Percentiles rank a stretch among this genome's conserved stretches.
These are phyloP conservation scores for Alternaria sp. DNA, from an alignment of 2,329 filamentous ascomycete genomes.

Conservation along the genomic window DNA sequence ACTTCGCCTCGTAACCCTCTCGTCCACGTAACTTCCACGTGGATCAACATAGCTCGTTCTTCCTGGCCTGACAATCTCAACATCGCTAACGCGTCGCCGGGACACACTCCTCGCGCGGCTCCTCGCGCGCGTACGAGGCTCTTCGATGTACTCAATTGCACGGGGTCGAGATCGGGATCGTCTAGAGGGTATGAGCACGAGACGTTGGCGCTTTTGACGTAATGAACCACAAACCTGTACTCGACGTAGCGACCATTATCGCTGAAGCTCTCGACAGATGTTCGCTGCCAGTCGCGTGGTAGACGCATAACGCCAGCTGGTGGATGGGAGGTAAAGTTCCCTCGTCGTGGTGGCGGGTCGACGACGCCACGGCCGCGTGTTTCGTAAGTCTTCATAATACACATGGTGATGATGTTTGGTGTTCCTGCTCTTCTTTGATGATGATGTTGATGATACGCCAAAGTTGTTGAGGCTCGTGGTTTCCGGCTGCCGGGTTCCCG, in stretches of 20 bases:
- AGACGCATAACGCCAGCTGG: constrained; percentile 45
- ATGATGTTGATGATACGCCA: background rate
- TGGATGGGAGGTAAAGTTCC: constrained; percentile 44
- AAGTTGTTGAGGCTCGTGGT: background rate
- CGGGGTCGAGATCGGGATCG: constrained; percentile 29
- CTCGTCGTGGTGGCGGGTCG: constrained; percentile 43
- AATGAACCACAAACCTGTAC: constrained; percentile 23
- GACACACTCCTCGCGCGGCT: constrained; percentile 38
- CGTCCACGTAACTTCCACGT: constrained; percentile 36
- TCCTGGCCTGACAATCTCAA: constrained; percentile 31
- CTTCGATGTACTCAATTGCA: constrained; percentile 41
- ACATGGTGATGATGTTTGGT: constrained; percentile 33
- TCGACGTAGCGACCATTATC: constrained; percentile 31
- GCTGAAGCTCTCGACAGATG: constrained; percentile 21
- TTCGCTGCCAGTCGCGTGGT: constrained; percentile 43
- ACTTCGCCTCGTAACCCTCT: constrained; percentile 37
- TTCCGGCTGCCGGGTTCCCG: constrained; percentile 1
- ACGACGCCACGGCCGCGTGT: constrained; percentile 37
- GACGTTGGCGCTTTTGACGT: background rate
- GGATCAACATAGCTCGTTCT: constrained; percentile 37
- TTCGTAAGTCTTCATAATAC: constrained; percentile 43
- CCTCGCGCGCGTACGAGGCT: constrained; percentile 32
- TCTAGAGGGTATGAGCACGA: constrained; percentile 12
- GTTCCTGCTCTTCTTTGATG: background rate
- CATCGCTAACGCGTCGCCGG: constrained; percentile 36